A percentile compares a stretch with the other conserved stretches of the same genome.
Evolutionary conservation across 495 filamentous ascomycete genomes (phyloP).

Genomic region (Aspergillus bertholletiae): DNA sequence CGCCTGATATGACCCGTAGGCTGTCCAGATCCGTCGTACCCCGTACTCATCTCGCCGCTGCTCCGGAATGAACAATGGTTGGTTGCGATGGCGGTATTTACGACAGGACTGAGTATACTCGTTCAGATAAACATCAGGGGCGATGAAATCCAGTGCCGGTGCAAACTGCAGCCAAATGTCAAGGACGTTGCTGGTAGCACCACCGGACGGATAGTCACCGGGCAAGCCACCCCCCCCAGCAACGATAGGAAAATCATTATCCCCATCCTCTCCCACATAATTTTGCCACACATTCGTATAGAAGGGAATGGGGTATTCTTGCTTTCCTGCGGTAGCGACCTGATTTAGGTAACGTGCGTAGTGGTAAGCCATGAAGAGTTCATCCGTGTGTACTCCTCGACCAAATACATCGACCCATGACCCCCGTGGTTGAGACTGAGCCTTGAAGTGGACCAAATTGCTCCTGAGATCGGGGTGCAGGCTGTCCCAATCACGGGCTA

Average conservation of each 20-base stretch:
- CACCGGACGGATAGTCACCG: slow-evolving; percentile 47
- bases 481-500: slow-evolving; percentile 26
- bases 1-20: slow-evolving; percentile 39
- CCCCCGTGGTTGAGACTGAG: slow-evolving; percentile 10
- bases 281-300: slow-evolving; percentile 49
- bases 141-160: slow-evolving; percentile 44
- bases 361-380: slow-evolving; percentile 51
- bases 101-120: slow-evolving; percentile 39
- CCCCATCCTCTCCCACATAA: slow-evolving; percentile 27
- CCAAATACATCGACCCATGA: slow-evolving; percentile 43
- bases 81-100: slow-evolving; percentile 41
- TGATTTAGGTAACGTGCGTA: slow-evolving; percentile 40
- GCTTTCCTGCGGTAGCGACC: slow-evolving; percentile 41
- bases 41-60: slow-evolving; percentile 47
- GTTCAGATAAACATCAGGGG: slow-evolving; percentile 46
- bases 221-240: slow-evolving; percentile 41
- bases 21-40: slow-evolving; percentile 40
- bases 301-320: slow-evolving; percentile 39
- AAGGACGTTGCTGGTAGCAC: slow-evolving; percentile 33
- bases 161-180: slow-evolving; percentile 45
- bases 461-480: slow-evolving; percentile 29
- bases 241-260: slow-evolving; percentile 31
- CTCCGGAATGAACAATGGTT: slow-evolving; percentile 50
- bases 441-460: slow-evolving; percentile 23
- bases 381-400: slow-evolving; percentile 34